These are phyloP conservation scores for Ambrosiella cleistominuta DNA, from an alignment of 2,329 filamentous ascomycete genomes.

Conservation along the genomic window DNA sequence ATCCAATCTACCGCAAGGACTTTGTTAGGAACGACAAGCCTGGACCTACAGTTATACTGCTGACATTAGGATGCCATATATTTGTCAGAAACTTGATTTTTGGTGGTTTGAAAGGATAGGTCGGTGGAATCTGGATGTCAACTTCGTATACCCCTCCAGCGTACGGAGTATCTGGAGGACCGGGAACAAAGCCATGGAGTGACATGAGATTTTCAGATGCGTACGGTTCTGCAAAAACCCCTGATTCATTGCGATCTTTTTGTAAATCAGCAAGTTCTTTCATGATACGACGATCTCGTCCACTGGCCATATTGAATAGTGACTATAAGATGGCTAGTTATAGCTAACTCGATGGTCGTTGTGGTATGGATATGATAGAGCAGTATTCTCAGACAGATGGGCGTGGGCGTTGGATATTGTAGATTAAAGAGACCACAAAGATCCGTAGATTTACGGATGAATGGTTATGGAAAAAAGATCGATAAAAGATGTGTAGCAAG, in stretches of 20 bases:
- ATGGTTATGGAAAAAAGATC: not conserved
- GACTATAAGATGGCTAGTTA: not conserved
- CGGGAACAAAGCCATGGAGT: constrained; percentile 65
- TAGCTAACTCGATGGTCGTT: not conserved
- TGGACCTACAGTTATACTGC: constrained; percentile 64
- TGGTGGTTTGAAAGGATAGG: constrained; percentile 88
- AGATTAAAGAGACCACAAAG: too few relatives aligned
- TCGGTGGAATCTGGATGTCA: constrained; percentile 71
- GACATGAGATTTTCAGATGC: constrained; percentile 58
- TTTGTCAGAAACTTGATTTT: constrained; percentile 81
- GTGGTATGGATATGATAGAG: not conserved
- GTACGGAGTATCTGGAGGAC: constrained; percentile 85
- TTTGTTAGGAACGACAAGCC: not conserved
- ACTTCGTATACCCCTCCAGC: constrained; percentile 68
- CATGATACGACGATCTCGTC: constrained; percentile 41
- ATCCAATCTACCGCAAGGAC: not conserved
- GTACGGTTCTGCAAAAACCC: constrained; percentile 51
- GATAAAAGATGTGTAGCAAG: not conserved
- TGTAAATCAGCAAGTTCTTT: constrained; percentile 66
- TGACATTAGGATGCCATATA: constrained; percentile 96
- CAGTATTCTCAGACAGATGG: not conserved
- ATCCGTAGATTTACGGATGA: not conserved
- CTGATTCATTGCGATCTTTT: constrained; percentile 53
- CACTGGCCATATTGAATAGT: constrained; percentile 26
- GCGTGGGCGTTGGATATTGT: not conserved